Base-by-base conservation (phyloP, 148 eudicot genomes). In the Camellia granthamiana region DNA sequence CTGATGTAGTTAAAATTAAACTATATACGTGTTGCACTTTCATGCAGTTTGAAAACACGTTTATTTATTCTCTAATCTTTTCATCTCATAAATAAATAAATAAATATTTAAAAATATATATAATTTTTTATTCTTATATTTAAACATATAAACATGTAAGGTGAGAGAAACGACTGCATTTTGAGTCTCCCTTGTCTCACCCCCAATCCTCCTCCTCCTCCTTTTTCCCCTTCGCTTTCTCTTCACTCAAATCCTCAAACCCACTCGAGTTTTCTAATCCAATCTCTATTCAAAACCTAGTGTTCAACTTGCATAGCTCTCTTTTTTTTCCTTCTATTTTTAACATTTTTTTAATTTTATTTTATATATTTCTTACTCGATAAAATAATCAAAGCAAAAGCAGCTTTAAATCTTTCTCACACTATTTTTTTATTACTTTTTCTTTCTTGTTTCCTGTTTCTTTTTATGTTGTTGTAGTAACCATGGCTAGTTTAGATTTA, bases 401-500 rank as follows among this genome's bases (percentile, higher is more conserved):
- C 38, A 30, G 38, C 38, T 30, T 30, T 76, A 30, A 30, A 76
- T 82, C 71, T 59, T 71, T 30, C 49, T 71, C 16, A 55, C 15
- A 47, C 60, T 73, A 78, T 65, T 78, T 54, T 78, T 73, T 82
- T 56, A 51, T 76, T 71, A 67, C 70, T 84, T 80, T 77, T 51
- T 76, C 63, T 79, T 79, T 62, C 21, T 78, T 55, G 42, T 46
- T 78, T 78, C n/a, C 41, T 41, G 41, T 62, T 77, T 30, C 38
- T 61, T 52, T 60, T 69, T 87, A 84, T 85, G 76, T 81, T 91
- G 89, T 75, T 84, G 51, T 76, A 78, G 72, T 68, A 51, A 44
- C n/a, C 74, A 91, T 91, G 94, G 89, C 92, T 77, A 90, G 92
- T 43, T 82, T 91, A 80, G 93, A 92, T 90, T 87, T 92, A 86